Evolutionary conservation across 1,284 basidiomycete genomes (phyloP).

Genomic region (Pascua sp.): DNA sequence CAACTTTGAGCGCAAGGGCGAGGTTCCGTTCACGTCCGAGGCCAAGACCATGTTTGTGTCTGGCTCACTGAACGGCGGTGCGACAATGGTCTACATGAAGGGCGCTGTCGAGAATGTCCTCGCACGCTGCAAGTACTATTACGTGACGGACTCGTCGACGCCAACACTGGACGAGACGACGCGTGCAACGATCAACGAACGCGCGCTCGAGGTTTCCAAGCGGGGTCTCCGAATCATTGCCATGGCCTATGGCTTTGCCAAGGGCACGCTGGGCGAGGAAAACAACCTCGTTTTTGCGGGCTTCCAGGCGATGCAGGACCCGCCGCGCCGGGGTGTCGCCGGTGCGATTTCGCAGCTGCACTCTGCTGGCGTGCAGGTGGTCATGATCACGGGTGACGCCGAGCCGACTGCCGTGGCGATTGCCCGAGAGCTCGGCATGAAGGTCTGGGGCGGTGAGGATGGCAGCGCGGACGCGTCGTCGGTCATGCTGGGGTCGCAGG

Average conservation of each 20-base stretch:
- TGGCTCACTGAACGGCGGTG: slow-evolving; percentile 58
- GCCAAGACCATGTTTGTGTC: slow-evolving; percentile 87
- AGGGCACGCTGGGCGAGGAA: slow-evolving; percentile 42
- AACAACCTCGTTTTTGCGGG: slow-evolving; percentile 78
- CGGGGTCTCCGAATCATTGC: slow-evolving; percentile 82
- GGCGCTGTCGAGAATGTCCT: slow-evolving; percentile 87
- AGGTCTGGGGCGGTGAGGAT: slow-evolving; percentile 27
- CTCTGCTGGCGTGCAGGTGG: slow-evolving; percentile 82
- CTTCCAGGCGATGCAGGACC: slow-evolving; percentile 93
- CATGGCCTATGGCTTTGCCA: slow-evolving; percentile 73
- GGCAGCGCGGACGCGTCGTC: slow-evolving; percentile 39
- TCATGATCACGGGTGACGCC: slow-evolving; percentile 98
- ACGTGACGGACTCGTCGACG: slow-evolving; percentile 77
- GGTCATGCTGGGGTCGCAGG: slow-evolving; percentile 76
- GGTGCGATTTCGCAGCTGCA: slow-evolving; percentile 78
- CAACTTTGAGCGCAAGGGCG: slow-evolving; percentile 68
- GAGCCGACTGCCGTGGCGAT: slow-evolving; percentile 88
- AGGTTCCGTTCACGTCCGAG: slow-evolving; percentile 89
- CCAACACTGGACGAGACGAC: slow-evolving; percentile 68
- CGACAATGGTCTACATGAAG: slow-evolving; percentile 83
- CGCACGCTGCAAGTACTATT: slow-evolving; percentile 79
- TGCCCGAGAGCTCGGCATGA: slow-evolving; percentile 80
- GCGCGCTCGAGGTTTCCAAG: slow-evolving; percentile 67
- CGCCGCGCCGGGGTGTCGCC: slow-evolving; percentile 87
- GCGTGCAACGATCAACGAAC: slow-evolving; percentile 62